phyloP scores from a whole-genome alignment of 352 stramenopile genomes.

The Phytophthora melonis region DNA sequence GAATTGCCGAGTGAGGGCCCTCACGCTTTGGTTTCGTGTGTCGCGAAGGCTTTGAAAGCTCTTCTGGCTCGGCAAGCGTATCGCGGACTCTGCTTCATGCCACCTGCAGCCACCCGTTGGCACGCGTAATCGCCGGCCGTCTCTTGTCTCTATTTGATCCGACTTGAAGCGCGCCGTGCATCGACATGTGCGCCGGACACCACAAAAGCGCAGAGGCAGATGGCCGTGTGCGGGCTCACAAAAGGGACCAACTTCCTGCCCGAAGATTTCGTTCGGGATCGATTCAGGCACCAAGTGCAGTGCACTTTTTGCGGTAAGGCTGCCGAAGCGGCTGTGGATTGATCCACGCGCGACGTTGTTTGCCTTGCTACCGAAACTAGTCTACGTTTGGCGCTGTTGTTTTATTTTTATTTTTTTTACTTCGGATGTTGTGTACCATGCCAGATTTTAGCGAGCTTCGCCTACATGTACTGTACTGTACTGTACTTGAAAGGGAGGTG shows the following conservation, averaged over 20 bases:
- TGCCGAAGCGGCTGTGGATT: neutral
- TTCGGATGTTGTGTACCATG: too few relatives aligned
- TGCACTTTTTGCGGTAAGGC: neutral
- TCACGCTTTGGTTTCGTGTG: neutral
- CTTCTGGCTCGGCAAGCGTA: neutral
- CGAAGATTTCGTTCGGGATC: neutral
- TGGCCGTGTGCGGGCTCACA: neutral
- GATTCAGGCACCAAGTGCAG: neutral
- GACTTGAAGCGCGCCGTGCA: constrained; percentile 20
- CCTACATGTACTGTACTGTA: too few relatives aligned
- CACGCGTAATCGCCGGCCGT: constrained; percentile 10
- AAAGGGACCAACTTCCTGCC: neutral
- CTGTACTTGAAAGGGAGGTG: too few relatives aligned
- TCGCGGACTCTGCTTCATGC: neutral
- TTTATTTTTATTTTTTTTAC: too few relatives aligned
- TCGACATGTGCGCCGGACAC: neutral
- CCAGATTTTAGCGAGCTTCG: neutral
- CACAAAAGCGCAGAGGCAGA: constrained; percentile 1
- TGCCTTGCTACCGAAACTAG: neutral
- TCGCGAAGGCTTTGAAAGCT: constrained; percentile 6
- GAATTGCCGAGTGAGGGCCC: constrained; percentile 35
- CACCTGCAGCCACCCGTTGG: constrained; percentile 11
- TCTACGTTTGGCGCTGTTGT: too few relatives aligned
- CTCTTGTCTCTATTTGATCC: constrained; percentile 11
- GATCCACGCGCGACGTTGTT: neutral